phyloP scores from a whole-genome alignment of 2,329 filamentous ascomycete genomes.

The Monilinia laxa region DNA sequence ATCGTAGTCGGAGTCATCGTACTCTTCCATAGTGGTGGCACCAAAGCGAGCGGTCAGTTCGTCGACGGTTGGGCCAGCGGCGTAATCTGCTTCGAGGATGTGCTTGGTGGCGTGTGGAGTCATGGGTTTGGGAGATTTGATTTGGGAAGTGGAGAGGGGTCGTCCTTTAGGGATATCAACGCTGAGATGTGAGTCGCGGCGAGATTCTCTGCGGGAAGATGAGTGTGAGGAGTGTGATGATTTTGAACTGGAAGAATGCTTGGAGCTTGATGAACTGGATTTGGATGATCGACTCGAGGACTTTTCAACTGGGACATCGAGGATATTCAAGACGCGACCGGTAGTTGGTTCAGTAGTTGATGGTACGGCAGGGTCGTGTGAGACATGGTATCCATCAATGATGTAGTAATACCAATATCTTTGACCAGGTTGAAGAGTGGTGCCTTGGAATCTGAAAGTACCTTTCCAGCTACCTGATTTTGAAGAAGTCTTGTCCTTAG shows the following conservation, averaged over 20 bases:
- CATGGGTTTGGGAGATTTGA: slow-evolving; percentile 85
- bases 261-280: slow-evolving; percentile 41
- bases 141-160: slow-evolving; percentile 82
- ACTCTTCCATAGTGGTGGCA: slow-evolving; percentile 56
- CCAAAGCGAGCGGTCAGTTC: slow-evolving; percentile 76
- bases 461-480: slow-evolving; percentile 94
- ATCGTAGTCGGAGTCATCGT: slow-evolving; percentile 54
- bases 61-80: slow-evolving; percentile 65
- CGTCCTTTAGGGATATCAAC: slow-evolving; percentile 83
- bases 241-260: slow-evolving; percentile 43
- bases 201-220: slow-evolving; percentile 44
- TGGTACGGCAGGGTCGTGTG: slow-evolving; percentile 88
- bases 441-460: slow-evolving; percentile 91
- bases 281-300: slow-evolving; percentile 48
- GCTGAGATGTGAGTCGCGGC: slow-evolving; percentile 50
- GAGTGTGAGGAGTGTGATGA: slow-evolving; percentile 45
- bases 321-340: slow-evolving; percentile 93
- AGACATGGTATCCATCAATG: slow-evolving; percentile 98
- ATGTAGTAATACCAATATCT: slow-evolving; percentile 99
- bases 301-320: slow-evolving; percentile 73
- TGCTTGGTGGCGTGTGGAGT: slow-evolving; percentile 83
- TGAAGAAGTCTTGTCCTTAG: slow-evolving; percentile 77
- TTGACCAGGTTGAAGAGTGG: slow-evolving; percentile 80
- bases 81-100: slow-evolving; percentile 81
- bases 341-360: slow-evolving; percentile 95